Base-by-base conservation (phyloP, 306 rosid species). In the Prunus mume region DNA sequence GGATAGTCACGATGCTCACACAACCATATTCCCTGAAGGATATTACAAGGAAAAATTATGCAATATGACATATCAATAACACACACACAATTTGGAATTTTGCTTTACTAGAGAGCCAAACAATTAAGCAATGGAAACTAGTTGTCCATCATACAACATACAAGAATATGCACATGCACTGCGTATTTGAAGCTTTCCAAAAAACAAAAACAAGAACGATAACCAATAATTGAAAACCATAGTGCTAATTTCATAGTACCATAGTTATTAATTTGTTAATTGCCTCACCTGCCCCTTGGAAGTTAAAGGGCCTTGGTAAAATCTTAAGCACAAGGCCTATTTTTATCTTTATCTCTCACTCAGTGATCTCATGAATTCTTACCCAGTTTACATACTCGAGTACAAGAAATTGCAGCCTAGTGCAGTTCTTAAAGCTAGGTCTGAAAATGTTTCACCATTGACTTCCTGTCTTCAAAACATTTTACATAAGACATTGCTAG, bases 11-110 rank as follows among this genome's bases (percentile, higher is more conserved):
- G 87, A 78, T 92, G 96, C 89, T 92, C 97, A 70, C 97, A 92
- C 15, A 90, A 87, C 98, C 97, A 91, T 86, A 94, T 94, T 57
- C 98, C 97, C 94, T 93, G 84, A 57, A 81, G 73, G 67, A 87
- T 27, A 65, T 34, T n/a, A 71, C 6, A 54, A 45, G 68, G 46
- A 19, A 34, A 41, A 8, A 51, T 9, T 24, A 68, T 7, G 25
- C 34, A 3, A 17, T 14, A 41, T 43, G 69, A 57, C 61, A 47
- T 25, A 58, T 27, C 22, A 34, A 72, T 72, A 54, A 68, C 71
- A 43, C 55, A 46, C 22, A 12, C 6, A 20, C 19, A 10, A 45
- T 74, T 22, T 1, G 1, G 19, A 25, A 58, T 0, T 5, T 7
- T 49, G 49, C 6, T 74, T 64, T 30, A 1, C 28, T n/a, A 19